A percentile compares a stretch with the other conserved stretches of the same genome.
Conservation (phyloP, 768 basidiomycete genomes). For the Kwoniella botswanensis region DNA sequence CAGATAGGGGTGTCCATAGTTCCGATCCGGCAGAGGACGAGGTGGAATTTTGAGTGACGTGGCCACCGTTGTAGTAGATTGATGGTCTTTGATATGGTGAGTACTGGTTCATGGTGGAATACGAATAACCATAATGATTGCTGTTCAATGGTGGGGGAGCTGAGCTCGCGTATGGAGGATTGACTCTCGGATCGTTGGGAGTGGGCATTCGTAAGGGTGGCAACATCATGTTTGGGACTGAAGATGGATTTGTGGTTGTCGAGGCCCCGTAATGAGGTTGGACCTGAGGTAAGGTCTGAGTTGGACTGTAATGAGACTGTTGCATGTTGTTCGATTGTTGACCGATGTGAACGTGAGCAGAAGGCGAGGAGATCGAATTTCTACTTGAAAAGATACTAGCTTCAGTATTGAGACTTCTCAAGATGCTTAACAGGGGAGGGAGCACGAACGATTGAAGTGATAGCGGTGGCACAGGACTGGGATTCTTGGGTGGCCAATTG, state of each 20-base stretch:
- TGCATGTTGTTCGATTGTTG: background rate
- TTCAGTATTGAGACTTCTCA: background rate
- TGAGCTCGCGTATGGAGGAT: conserved; percentile 10
- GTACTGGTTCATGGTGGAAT: background rate
- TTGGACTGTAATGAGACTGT: conserved; percentile 18
- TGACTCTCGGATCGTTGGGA: conserved; percentile 7
- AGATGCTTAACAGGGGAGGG: background rate
- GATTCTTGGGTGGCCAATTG: conserved; percentile 12
- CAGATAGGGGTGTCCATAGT: conserved; percentile 22
- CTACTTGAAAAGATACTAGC: background rate
- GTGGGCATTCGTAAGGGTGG: conserved; percentile 16
- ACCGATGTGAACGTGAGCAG: conserved; percentile 9
- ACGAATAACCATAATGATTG: conserved; percentile 17
- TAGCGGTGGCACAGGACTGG: conserved; percentile 10
- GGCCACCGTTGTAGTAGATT: background rate
- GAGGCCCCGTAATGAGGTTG: conserved; percentile 6
- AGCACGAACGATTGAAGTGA: background rate
- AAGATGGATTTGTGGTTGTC: background rate
- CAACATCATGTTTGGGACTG: conserved; percentile 17
- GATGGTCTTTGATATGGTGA: conserved; percentile 2
- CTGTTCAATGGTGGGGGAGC: background rate
- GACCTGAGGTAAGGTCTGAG: conserved; percentile 9
- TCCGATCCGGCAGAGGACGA: conserved; percentile 22
- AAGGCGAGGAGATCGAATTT: conserved; percentile 4
- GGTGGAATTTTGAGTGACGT: conserved; percentile 11